phyloP scores from a whole-genome alignment of 495 filamentous ascomycete genomes.

The Penicillium arizonense region DNA sequence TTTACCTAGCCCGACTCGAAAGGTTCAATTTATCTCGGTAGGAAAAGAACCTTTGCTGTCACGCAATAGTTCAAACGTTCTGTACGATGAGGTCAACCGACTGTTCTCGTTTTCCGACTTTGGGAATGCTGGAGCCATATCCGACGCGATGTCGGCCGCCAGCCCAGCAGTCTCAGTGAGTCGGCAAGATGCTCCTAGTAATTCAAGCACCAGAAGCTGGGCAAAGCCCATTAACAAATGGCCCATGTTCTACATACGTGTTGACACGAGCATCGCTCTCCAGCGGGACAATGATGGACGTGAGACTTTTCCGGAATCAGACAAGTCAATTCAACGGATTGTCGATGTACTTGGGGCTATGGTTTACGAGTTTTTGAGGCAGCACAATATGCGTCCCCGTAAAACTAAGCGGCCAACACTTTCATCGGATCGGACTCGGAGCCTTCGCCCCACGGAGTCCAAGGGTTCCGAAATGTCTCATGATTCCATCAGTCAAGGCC shows the following conservation, averaged over 20 bases:
- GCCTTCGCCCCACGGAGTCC: not conserved
- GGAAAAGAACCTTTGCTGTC: constrained; percentile 58
- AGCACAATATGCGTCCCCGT: constrained; percentile 61
- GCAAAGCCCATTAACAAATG: constrained; percentile 74
- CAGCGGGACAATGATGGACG: constrained; percentile 16
- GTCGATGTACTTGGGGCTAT: constrained; percentile 62
- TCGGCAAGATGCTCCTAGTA: constrained; percentile 52
- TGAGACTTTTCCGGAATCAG: constrained; percentile 34
- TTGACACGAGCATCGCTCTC: constrained; percentile 37
- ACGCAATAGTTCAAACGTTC: constrained; percentile 55
- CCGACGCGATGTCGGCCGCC: constrained; percentile 4
- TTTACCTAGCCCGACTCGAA: constrained; percentile 65
- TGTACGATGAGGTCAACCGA: constrained; percentile 79
- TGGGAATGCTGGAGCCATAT: constrained; percentile 53
- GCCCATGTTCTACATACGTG: constrained; percentile 87
- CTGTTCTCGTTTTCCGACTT: constrained; percentile 78
- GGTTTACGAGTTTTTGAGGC: constrained; percentile 64
- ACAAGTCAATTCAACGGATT: constrained; percentile 49
- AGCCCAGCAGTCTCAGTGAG: constrained; percentile 5
- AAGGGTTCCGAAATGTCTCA: not conserved
- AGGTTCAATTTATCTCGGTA: constrained; percentile 76
- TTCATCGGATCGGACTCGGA: not conserved
- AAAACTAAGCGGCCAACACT: constrained; percentile 16
- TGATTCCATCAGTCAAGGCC: not conserved
- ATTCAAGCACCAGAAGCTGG: constrained; percentile 52